These are phyloP conservation scores for Cladosporium sp. DNA, from an alignment of 2,329 filamentous ascomycete species.

Conservation along the genomic window DNA sequence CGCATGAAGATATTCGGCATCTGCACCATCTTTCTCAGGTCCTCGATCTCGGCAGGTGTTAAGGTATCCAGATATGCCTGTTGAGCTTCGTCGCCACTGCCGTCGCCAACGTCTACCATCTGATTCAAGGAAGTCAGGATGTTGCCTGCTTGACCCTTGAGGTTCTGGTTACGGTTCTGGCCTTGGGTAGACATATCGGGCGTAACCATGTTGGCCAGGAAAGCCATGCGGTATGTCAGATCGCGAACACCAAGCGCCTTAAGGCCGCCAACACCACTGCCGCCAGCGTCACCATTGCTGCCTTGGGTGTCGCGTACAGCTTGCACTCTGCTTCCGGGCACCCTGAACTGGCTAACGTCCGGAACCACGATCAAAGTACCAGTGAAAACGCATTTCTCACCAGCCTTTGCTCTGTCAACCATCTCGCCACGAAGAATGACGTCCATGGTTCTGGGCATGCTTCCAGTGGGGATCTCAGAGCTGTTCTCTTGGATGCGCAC, in stretches of 20 bases:
- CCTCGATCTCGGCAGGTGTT: conserved; percentile 80
- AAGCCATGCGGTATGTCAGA: conserved; percentile 91
- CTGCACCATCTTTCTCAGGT: conserved; percentile 89
- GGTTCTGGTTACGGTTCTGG: conserved; percentile 59
- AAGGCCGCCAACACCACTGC: conserved; percentile 78
- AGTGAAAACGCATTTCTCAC: conserved; percentile 97
- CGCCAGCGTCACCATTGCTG: conserved; percentile 62
- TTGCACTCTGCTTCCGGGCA: conserved; percentile 78
- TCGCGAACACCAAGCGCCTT: conserved; percentile 93
- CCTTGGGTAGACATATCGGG: conserved; percentile 80
- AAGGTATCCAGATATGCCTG: conserved; percentile 81
- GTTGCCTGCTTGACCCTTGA: conserved; percentile 72
- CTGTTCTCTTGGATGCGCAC: conserved; percentile 98
- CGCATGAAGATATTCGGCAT: conserved; percentile 91
- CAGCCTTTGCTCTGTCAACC: conserved; percentile 93
- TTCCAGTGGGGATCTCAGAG: conserved; percentile 94
- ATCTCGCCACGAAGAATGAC: conserved; percentile 95
- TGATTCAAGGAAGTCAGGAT: conserved; percentile 81
- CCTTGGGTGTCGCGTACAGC: conserved; percentile 80
- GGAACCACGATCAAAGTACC: conserved; percentile 94
- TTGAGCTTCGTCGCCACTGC: conserved; percentile 79
- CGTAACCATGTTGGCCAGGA: conserved; percentile 92
- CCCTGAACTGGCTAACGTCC: conserved; percentile 88
- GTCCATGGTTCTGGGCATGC: conserved; percentile 97
- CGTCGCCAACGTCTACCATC: conserved; percentile 60